Base-by-base conservation (phyloP, 176 grass and related monocot genomes). In the Phoenix roebelenii region DNA sequence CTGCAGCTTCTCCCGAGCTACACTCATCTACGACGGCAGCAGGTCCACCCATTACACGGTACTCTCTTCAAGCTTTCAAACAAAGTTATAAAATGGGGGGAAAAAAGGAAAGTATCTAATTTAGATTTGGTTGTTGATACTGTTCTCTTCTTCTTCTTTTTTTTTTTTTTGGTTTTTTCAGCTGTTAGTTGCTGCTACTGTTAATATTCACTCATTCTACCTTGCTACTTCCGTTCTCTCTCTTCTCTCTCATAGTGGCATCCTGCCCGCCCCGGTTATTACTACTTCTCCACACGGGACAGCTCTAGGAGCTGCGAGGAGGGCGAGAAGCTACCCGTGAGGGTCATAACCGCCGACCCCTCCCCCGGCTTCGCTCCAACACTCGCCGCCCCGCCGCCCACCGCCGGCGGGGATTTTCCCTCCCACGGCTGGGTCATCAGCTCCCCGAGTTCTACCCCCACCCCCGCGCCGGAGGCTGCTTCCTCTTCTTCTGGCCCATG, bases 381-480 rank as follows among this genome's bases (percentile, higher is more conserved):
- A 9, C 25, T 68, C 52, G 26, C 28, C n/a, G 28, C 65, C 55
- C 65, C 65, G 26, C 52, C 52, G 17, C 52, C 65, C 51, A 68
- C 65, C 15, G 32, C 52, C 26, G 65, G 65, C 18, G 52, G 50
- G 5, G 65, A 68, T 28, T 18, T 55, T 1, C 65, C 65, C 15
- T 65, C 63, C 15, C 23, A 7, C 49, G 20, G 22, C 16, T 52
- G 22, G 63, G 25, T 16, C 7, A 9, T 22, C 22, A 51, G 49
- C 49, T 65, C 65, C 0, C 25, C 52, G 10, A 16, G 6, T 24
- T 15, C 65, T 4, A 23, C 26, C 65, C 65, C 65, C n/a, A 39
- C 44, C 9, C 22, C 18, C 12, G 66, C 71, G 0, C 62, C 51
- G 20, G 53, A 55, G 1, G 52, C 22, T n/a, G 65, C 35, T 39